Evolutionary conservation across 140 eudicot genomes (phyloP).

Genomic region (Flaveria floridana): DNA sequence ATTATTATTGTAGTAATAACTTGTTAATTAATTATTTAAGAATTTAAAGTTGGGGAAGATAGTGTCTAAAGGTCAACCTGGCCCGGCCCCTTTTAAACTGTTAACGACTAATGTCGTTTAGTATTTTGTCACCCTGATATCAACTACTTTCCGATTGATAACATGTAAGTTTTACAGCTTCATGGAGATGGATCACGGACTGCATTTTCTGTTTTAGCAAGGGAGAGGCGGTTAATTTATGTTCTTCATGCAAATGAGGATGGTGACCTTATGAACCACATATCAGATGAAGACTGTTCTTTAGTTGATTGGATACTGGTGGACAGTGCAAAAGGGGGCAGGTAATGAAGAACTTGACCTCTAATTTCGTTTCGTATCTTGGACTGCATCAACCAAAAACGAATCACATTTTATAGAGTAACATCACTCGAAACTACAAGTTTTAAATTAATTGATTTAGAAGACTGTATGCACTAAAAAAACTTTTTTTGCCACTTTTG

Average conservation of each 20-base stretch:
- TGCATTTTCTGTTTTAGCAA: slow-evolving; percentile 57
- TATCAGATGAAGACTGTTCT: slow-evolving; percentile 74
- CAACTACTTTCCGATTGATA: not conserved
- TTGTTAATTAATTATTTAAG: not conserved
- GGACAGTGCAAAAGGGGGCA: slow-evolving; percentile 93
- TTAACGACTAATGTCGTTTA: not conserved
- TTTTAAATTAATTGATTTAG: not conserved
- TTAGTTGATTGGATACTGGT: slow-evolving; percentile 90
- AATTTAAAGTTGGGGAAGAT: not conserved
- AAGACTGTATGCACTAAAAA: not conserved
- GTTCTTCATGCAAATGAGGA: slow-evolving; percentile 84
- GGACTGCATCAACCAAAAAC: slow-evolving; percentile 3
- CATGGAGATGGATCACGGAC: slow-evolving; percentile 84
- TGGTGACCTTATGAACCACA: slow-evolving; percentile 66
- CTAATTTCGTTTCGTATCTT: not conserved
- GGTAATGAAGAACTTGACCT: slow-evolving; percentile 40
- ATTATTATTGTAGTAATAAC: not conserved
- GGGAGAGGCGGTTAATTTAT: slow-evolving; percentile 51
- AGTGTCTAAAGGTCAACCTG: not conserved
- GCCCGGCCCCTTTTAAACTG: not conserved
- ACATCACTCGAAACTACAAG: not conserved
- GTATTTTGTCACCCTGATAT: not conserved
- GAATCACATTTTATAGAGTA: not conserved
- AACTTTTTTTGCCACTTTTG: not conserved
- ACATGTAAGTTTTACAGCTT: slow-evolving; percentile 55